Evolutionary conservation across 2,329 filamentous ascomycete species (phyloP).

Genomic region (Ascomycota sp.): DNA sequence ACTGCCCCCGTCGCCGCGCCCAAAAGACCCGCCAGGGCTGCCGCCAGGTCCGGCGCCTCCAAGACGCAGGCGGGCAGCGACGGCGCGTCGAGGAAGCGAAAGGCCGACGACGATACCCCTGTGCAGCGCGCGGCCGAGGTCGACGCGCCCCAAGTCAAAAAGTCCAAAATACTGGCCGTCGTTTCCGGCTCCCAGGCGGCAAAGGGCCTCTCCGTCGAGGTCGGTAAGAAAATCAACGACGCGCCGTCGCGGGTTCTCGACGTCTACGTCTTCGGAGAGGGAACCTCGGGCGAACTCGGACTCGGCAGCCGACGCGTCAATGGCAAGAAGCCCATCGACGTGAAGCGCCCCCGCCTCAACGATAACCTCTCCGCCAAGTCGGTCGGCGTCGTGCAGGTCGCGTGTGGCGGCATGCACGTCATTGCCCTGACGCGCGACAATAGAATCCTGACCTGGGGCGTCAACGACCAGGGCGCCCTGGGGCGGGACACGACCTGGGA

Average conservation of each 20-base stretch:
- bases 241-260: conserved; percentile 43
- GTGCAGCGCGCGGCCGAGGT: conserved; percentile 4
- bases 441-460: conserved; percentile 69
- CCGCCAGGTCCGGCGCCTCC: conserved; percentile 7
- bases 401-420: conserved; percentile 67
- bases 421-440: conserved; percentile 60
- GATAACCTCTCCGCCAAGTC: conserved; percentile 40
- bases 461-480: conserved; percentile 68
- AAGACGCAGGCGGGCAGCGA: conserved; percentile 4
- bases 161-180: conserved; percentile 21
- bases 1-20: too few relatives aligned
- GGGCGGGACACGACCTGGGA: conserved; percentile 54
- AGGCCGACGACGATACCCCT: conserved; percentile 3
- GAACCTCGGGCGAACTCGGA: conserved; percentile 62
- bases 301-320: conserved; percentile 45
- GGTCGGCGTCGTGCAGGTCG: conserved; percentile 55
- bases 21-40: conserved; percentile 12
- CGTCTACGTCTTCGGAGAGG: conserved; percentile 65
- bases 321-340: conserved; percentile 43
- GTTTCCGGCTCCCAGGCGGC: conserved; percentile 5
- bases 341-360: conserved; percentile 67
- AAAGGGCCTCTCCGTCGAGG: not conserved
- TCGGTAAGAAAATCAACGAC: conserved; percentile 3
- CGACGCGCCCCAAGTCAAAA: conserved; percentile 31
- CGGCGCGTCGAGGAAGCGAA: conserved; percentile 7